phyloP scores from a whole-genome alignment of 2,329 filamentous ascomycete species.

The Chaetomium sp. region DNA sequence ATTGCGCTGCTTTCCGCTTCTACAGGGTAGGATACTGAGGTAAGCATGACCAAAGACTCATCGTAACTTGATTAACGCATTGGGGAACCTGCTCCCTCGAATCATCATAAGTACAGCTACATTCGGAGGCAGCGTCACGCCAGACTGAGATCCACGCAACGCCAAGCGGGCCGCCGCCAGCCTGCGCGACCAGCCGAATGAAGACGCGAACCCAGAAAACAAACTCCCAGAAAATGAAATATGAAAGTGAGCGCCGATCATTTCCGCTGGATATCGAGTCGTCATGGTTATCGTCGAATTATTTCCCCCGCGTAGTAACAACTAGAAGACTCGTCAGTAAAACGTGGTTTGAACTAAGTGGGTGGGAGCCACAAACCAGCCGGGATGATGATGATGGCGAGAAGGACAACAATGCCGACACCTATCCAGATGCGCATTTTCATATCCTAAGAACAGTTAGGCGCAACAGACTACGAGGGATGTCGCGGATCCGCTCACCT shows the following conservation, averaged over 20 bases:
- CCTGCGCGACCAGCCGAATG: conserved; percentile 25
- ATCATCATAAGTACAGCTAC: conserved; percentile 37
- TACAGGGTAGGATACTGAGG: background rate
- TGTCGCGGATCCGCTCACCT: conserved; percentile 44
- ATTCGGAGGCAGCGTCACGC: conserved; percentile 29
- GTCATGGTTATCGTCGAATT: conserved; percentile 29
- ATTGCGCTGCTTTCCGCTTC: background rate
- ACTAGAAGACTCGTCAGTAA: conserved; percentile 30
- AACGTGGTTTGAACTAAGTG: too few species aligned
- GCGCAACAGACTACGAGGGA: background rate
- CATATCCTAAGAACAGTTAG: conserved; percentile 66
- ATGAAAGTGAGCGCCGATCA: conserved; percentile 33
- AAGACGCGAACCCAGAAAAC: conserved; percentile 31
- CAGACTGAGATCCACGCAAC: conserved; percentile 29
- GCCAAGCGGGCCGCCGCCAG: conserved; percentile 26
- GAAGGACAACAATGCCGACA: conserved; percentile 83
- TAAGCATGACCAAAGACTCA: background rate
- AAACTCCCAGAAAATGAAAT: conserved; percentile 35
- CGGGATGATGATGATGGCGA: conserved; percentile 93
- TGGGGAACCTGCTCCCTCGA: conserved; percentile 31
- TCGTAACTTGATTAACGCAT: conserved; percentile 35
- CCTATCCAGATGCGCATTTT: conserved; percentile 99
- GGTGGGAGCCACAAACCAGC: conserved; percentile 63
- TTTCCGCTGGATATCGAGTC: conserved; percentile 31
- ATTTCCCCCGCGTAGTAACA: conserved; percentile 30